Evolutionary conservation across 441 rosid genomes (phyloP).

Genomic region (Erodium trifolium): DNA sequence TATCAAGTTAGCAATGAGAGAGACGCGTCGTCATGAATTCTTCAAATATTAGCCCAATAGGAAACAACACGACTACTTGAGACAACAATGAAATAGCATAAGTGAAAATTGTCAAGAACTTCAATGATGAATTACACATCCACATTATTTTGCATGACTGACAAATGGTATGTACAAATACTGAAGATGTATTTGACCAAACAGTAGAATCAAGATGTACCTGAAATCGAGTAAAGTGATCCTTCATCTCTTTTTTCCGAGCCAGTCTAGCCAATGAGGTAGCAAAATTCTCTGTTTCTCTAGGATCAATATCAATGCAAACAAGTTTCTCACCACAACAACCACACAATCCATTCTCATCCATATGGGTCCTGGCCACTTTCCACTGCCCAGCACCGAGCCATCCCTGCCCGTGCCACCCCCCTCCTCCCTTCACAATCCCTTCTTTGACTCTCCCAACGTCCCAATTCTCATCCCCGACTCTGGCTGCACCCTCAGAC

Average conservation of each 20-base stretch:
- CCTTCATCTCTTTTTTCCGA: constrained; percentile 48
- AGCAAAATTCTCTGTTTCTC: constrained; percentile 65
- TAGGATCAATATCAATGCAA: constrained; percentile 85
- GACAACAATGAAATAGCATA: background rate
- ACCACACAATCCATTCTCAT: constrained; percentile 55
- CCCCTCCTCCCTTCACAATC: constrained; percentile 74
- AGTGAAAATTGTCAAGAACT: background rate
- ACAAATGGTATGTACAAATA: background rate
- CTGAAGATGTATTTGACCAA: background rate
- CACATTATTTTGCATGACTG: background rate
- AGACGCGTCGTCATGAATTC: background rate
- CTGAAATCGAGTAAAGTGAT: constrained; percentile 57
- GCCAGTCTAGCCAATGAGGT: constrained; percentile 59
- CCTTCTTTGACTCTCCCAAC: constrained; percentile 42
- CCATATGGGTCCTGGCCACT: constrained; percentile 53
- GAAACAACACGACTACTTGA: background rate
- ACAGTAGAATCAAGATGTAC: constrained; percentile 26
- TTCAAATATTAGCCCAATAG: background rate
- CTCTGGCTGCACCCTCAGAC: constrained; percentile 45
- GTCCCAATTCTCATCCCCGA: constrained; percentile 61
- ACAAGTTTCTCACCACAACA: constrained; percentile 78
- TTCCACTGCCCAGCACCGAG: constrained; percentile 73
- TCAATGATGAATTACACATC: background rate
- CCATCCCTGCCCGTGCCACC: constrained; percentile 98
- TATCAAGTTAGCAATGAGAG: background rate